Base-by-base conservation (phyloP, 202 grass and related monocot genomes). In the Setaria italica region DNA sequence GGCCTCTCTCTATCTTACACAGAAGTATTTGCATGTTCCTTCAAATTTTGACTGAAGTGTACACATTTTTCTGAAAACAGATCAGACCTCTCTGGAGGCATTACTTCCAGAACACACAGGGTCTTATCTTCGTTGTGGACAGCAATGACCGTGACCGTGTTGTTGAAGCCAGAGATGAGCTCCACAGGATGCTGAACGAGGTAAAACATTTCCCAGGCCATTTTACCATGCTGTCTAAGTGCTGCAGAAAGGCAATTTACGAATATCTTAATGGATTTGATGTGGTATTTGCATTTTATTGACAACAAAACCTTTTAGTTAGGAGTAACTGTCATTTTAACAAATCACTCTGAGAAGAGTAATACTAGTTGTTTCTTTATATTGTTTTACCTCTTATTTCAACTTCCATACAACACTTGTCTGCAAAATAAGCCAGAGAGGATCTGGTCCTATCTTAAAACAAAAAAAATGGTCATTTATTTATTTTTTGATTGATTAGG, bases 91-190 rank as follows among this genome's bases (percentile, higher is more conserved):
- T 97, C 49, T 97, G 95, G 95, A 95, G 95, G 95, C 92, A 95
- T 65, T 97, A 95, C 79, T 97, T 97, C 92, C 95, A 97, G 84
- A 95, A 97, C 82, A 97, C 95, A 35, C 95, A 97, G 82, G 95
- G 92, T 76, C 92, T 97, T 80, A 95, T 95, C 83, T 97, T 97
- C 67, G 95, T 97, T n/a, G 90, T 97, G 62, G 95, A 97, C 68
- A 97, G 92, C 83, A 97, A 95, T 58, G 95, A 95, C 49, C 89
- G 92, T 20, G 92, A 97, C 49, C 90, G 89, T 93, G 87, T 97
- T 85, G 91, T 95, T 32, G 92, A 94, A 53, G 92, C 95, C 6
- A 91, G 92, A 84, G 90, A 97, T 85, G 95, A 95, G 82, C 94
- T 97, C 54, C 94, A 97, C 79, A 79, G 90, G 76, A 94, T 97